Evolutionary conservation across 139 green algal genomes (phyloP), one percentile per base, ranked within the genome.

Genomic region (Volvox africanus): DNA sequence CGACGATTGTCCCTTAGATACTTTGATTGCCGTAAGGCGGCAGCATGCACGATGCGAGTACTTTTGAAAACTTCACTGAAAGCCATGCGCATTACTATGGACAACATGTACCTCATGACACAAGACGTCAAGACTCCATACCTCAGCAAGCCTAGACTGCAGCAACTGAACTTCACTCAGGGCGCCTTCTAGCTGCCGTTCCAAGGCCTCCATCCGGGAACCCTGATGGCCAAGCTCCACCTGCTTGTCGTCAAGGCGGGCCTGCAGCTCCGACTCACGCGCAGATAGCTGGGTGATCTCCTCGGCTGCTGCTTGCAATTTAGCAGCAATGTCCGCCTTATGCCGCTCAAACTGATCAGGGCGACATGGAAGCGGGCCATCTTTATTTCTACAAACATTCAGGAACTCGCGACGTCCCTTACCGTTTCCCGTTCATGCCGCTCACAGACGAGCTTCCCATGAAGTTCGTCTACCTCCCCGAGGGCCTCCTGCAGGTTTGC

Each of bases 141-240:
- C 85, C 85, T 89, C 69, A 32, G 69, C 69, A 13, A 89, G 44
- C 16, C n/a, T n/a, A 5, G 3, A 0, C 17, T 82, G 69, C 37
- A 89, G 85, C 37, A 71, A 28, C 36, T 73, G 28, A n/a, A 55
- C 73, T 32, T 90, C 86, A 11, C 37, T 55, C 71, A 85, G 86
- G 30, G 55, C 86, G 1, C 55, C 75, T 55, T 90, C 86, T 50
- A 90, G 32, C 86, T 90, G 85, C 37, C 44, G 68, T 37, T 82
- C 24, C 37, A 89, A 55, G 37, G 24, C 85, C 36, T 82, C 85
- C 68, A 82, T 71, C 0, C 69, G 85, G 24, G 14, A 36, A 14
- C 11, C 69, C 37, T 89, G 85, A 44, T 82, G 33, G 0, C 35
- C 16, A 20, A 82, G n/a, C 44, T 73, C 28, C 26, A n/a, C 18